Conservation (phyloP, 352 stramenopile genomes). For the Phytophthora megakarya region DNA sequence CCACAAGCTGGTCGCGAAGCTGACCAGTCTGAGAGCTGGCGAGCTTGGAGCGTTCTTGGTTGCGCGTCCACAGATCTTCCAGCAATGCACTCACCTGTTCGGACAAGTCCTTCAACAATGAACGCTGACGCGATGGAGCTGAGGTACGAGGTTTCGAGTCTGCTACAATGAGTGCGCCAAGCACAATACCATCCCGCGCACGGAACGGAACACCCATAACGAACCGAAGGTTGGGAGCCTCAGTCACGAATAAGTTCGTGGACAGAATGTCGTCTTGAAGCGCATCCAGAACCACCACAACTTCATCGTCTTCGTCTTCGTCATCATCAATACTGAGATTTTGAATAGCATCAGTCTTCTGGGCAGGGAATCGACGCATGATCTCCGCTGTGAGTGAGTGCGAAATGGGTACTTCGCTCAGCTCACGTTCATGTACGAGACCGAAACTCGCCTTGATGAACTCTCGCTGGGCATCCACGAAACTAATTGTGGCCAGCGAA, state of each 20-base stretch:
- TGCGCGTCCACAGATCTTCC: slow-evolving; percentile 47
- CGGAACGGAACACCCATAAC: slow-evolving; percentile 60
- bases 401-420: slow-evolving; percentile 51
- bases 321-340: slow-evolving; percentile 34
- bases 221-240: slow-evolving; percentile 58
- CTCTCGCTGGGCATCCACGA: slow-evolving; percentile 63
- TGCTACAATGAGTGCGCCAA: slow-evolving; percentile 63
- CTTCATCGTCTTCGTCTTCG: slow-evolving; percentile 34
- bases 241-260: slow-evolving; percentile 61
- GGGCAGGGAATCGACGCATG: slow-evolving; percentile 48
- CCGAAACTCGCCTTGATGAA: slow-evolving; percentile 66
- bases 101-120: slow-evolving; percentile 44
- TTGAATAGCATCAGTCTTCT: slow-evolving; percentile 18
- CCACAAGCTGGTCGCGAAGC: slow-evolving; percentile 49
- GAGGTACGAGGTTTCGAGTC: slow-evolving; percentile 45
- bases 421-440: slow-evolving; percentile 25
- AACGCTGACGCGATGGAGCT: slow-evolving; percentile 37
- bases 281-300: slow-evolving; percentile 54
- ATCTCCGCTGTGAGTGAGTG: slow-evolving; percentile 63
- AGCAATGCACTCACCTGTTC: slow-evolving; percentile 54
- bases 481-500: slow-evolving; percentile 62
- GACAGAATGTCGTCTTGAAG: slow-evolving; percentile 45
- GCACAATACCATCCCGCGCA: slow-evolving; percentile 49
- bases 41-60: slow-evolving; percentile 35
- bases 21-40: slow-evolving; percentile 33